Evolutionary conservation across 257 asterid genomes (phyloP).

Genomic region (Penstemon barbatus): DNA sequence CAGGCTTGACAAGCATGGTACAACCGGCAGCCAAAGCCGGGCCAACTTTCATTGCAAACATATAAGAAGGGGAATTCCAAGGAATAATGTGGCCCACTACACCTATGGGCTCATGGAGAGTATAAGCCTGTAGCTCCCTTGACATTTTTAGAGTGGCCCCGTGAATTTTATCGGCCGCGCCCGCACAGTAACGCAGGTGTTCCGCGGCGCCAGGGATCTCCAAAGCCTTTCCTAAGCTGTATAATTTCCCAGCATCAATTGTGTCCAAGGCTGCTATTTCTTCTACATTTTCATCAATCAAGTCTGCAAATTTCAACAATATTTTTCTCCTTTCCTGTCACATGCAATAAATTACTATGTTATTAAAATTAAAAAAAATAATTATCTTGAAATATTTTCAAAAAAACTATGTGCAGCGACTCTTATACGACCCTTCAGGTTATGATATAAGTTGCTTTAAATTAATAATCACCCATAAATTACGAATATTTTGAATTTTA

Average conservation of each 20-base stretch:
- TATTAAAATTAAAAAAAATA: not conserved
- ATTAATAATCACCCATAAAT: too few relatives aligned
- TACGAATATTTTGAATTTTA: too few relatives aligned
- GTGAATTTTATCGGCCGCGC: constrained; percentile 61
- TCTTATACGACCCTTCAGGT: too few relatives aligned
- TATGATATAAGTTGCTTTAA: too few relatives aligned
- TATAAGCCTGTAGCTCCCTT: constrained; percentile 45
- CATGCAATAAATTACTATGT: not conserved
- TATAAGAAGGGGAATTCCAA: constrained; percentile 56
- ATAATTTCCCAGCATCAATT: constrained; percentile 51
- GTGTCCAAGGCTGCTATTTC: constrained; percentile 50
- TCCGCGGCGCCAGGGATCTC: constrained; percentile 34
- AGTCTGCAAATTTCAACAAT: constrained; percentile 52
- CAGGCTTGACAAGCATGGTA: constrained; percentile 61
- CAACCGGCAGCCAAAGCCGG: constrained; percentile 66
- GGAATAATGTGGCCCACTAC: constrained; percentile 64
- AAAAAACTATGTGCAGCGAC: not conserved
- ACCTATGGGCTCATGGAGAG: constrained; percentile 59
- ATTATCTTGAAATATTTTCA: not conserved
- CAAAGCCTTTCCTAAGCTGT: constrained; percentile 20
- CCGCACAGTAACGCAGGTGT: constrained; percentile 51
- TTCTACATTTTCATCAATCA: constrained; percentile 45
- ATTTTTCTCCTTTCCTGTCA: constrained; percentile 53
- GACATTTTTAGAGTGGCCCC: constrained; percentile 57
- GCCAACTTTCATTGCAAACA: constrained; percentile 56